Conservation (phyloP, 2,329 filamentous ascomycete species). For the Ascochyta pisi region DNA sequence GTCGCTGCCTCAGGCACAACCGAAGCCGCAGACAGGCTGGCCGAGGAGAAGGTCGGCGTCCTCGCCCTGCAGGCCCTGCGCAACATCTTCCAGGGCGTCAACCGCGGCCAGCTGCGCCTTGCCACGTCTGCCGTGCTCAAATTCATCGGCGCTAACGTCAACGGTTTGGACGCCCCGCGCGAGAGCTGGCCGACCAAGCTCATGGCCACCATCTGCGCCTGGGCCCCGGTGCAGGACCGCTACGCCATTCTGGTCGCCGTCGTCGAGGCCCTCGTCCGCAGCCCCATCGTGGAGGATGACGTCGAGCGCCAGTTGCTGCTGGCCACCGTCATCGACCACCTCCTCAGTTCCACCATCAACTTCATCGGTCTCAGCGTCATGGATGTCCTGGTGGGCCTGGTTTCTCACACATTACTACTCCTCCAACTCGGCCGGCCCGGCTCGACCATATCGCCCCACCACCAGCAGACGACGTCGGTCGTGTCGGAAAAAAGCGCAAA, state of each 20-base stretch:
- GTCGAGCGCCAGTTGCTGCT: conserved; percentile 77
- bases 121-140: conserved; percentile 76
- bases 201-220: conserved; percentile 79
- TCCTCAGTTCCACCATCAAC: conserved; percentile 88
- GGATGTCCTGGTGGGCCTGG: conserved; percentile 85
- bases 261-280: conserved; percentile 76
- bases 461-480: conserved; percentile 45
- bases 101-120: conserved; percentile 78
- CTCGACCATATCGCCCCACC: conserved; percentile 47
- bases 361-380: conserved; percentile 95
- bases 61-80: conserved; percentile 86
- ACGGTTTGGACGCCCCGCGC: conserved; percentile 37
- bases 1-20: conserved; percentile 78
- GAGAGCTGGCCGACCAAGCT: conserved; percentile 83
- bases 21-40: conserved; percentile 85
- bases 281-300: conserved; percentile 72
- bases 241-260: conserved; percentile 87
- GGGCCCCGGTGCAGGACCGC: conserved; percentile 92
- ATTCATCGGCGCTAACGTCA: conserved; percentile 64
- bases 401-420: conserved; percentile 81
- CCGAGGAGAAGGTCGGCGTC: conserved; percentile 86
- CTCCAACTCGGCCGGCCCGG: conserved; percentile 67
- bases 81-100: conserved; percentile 83
- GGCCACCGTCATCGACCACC: conserved; percentile 77
- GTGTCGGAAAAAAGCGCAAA: conserved; percentile 30